Base-by-base conservation (phyloP, 192 early-diverging fungal species). In the Rhizoclosmatium globosum region DNA sequence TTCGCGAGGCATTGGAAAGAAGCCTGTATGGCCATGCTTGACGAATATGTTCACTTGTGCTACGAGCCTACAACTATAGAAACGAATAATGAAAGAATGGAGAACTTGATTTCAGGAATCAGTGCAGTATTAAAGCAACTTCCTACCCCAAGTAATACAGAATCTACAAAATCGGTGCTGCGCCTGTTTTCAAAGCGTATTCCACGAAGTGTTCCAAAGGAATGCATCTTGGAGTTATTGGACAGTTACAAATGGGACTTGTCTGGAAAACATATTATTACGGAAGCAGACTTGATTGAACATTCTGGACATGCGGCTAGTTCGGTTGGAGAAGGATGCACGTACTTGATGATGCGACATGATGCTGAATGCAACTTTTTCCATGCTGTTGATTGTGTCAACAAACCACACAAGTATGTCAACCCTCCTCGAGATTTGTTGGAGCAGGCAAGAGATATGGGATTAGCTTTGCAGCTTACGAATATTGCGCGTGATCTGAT, bases 401-500 rank as follows among this genome's bases (percentile, higher is more conserved):
- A 74, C n/a, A 15, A 50, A 15, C 7, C 58, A n/a, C 17, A 53
- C 9, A 47, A n/a, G 3, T 38, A 44, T 53, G 19, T 68, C 13
- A 43, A 70, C 3, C 67, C 68, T 3, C 6, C 9, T 2, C 58
- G 17, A 43, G 61, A 80, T 4, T 39, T 65, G 21, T 41, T 75
- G 4, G 4, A 66, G 47, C 31, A 50, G 3, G 79, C 79, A 21
- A 19, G 78, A 7, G 74, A 76, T 38, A 76, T 85, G 79, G 84
- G 84, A 1, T 66, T 77, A 17, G 78, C 82, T 13, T 47, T 85
- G 61, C 89, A 90, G 65, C 57, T 85, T 21, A 82, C 84, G 23
- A 90, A 90, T 71, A 88, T 87, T 68, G 81, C 85, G 2, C 74
- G 89, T 19, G 89, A 90, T 80, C 75, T 90, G 31, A 48, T 64